Base-by-base conservation (phyloP, 176 grass and related monocot genomes). In the Areca catechu region DNA sequence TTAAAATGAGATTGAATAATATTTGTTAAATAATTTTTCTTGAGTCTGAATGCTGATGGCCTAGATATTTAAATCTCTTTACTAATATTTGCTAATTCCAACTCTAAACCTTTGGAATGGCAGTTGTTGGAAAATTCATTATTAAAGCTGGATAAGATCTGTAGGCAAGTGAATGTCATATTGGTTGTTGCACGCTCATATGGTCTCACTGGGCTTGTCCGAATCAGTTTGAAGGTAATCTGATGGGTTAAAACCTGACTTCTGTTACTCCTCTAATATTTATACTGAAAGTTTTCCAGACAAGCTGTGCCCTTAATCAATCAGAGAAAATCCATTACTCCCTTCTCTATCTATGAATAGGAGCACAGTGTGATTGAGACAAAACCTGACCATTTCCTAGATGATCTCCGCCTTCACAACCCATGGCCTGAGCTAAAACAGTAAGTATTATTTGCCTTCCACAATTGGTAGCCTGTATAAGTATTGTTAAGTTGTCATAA, bases 311-410 rank as follows among this genome's bases (percentile, higher is more conserved):
- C 34, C 9, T 34, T 43, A 14, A 2, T 37, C 34, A 37, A 37
- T 5, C 58, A 57, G 22, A 53, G 25, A n/a, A 61, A 53, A 29
- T 55, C 77, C 59, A 71, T 17, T 54, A 21, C 43, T 63, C 65
- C 70, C 50, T n/a, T n/a, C n/a, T 68, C 5, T 52, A 22, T 51
- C 57, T 29, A 53, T 49, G 74, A 28, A 53, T 49, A 97, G 93
- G 93, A 97, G 74, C 87, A 91, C 23, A 49, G 19, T 64, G 78
- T 85, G 59, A 78, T 89, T 71, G 89, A 95, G 70, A 83, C 93
- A 61, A 97, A 97, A 85, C 93, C 87, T 12, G 93, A 97, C 59
- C 93, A 97, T 69, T 97, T 97, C 75, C 56, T 91, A 65, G 93
- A 97, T 82, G 93, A 97, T 66, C 76, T 97, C 48, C 71, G 87